These are phyloP conservation scores for Penicillium daleae DNA, from an alignment of 495 filamentous ascomycete genomes.

Conservation along the genomic window DNA sequence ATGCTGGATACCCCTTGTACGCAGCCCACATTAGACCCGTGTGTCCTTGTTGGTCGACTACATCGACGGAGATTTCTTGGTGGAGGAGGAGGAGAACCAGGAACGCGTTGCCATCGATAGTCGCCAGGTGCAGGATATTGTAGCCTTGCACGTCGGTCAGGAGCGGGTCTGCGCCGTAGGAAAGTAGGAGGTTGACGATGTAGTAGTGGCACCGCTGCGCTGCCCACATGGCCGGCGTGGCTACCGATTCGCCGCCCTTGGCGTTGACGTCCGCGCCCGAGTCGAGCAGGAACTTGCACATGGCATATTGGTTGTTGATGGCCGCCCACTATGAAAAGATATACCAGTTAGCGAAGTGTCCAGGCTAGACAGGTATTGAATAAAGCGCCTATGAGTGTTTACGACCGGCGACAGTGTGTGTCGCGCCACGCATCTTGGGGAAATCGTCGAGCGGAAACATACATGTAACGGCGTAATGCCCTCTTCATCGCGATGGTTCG, in stretches of 20 bases:
- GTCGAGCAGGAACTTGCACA: constrained; percentile 93
- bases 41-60: constrained; percentile 83
- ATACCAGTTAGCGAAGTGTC: constrained; percentile 3
- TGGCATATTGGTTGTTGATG: constrained; percentile 97
- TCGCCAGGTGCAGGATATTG: constrained; percentile 94
- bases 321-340: constrained; percentile 78
- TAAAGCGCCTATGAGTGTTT: too few relatives aligned
- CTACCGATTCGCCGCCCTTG: constrained; percentile 90
- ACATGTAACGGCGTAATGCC: constrained; percentile 96
- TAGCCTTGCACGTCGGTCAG: constrained; percentile 91
- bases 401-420: too few relatives aligned
- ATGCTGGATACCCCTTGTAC: constrained; percentile 91
- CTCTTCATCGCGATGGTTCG: constrained; percentile 82
- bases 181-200: constrained; percentile 76
- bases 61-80: constrained; percentile 91
- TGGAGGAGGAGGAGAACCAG: constrained; percentile 85
- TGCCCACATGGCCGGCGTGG: constrained; percentile 95
- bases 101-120: constrained; percentile 95
- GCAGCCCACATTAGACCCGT: constrained; percentile 98
- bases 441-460: constrained; percentile 32
- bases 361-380: not conserved
- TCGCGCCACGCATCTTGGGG: not conserved
- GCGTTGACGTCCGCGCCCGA: constrained; percentile 89
- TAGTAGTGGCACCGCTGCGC: constrained; percentile 94
- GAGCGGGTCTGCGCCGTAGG: constrained; percentile 86